Evolutionary conservation across 2,329 filamentous ascomycete genomes (phyloP), one percentile per base, ranked within the genome.

Genomic region (Epichloe amarillans): DNA sequence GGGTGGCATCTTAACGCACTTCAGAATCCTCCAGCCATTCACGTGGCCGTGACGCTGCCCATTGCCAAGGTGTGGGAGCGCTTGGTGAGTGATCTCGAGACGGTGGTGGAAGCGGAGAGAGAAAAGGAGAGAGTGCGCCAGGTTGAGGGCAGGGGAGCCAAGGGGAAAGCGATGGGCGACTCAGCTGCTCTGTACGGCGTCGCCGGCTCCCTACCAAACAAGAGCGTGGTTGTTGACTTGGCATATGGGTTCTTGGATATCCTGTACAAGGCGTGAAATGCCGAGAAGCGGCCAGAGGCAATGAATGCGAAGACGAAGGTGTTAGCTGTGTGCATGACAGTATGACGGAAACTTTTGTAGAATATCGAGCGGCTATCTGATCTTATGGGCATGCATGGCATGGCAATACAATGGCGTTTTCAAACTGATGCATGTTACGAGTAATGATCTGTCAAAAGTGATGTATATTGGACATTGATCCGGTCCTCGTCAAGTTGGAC

Each of bases 1-100:
- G 91, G 93, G 3, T 98, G 93, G 93, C 93, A 98, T 69, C 75
- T 98, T 53, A 98, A 97, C 63, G 88, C 90, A 3, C 76, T 98
- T 55, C 93, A 98, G 70, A 84, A 81, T 60, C 93, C 93, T 2
- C 83, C 93, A 0, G 93, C 89, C 19, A 88, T 98, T 50, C 93
- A 98, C 66, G 81, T 97, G 39, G 93, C 93, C 12, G 89, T 97
- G 39, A 98, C 93, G 1, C 67, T 95, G 59, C 91, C 91, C 15
- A 86, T 94, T 46, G 82, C 83, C 21, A 83, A 83, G 60, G 88
- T 84, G 2, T 86, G 87, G 64, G 89, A 97, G 62, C 77, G 79
- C 62, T 74, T 98, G 50, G 76, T 93, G 47, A 69, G 71, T 8
- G 93, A 98, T 65, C 68, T 86, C 17, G 80, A 84, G 69, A 70